phyloP scores from a whole-genome alignment of 441 rosid species.

The Biscutella laevigata region DNA sequence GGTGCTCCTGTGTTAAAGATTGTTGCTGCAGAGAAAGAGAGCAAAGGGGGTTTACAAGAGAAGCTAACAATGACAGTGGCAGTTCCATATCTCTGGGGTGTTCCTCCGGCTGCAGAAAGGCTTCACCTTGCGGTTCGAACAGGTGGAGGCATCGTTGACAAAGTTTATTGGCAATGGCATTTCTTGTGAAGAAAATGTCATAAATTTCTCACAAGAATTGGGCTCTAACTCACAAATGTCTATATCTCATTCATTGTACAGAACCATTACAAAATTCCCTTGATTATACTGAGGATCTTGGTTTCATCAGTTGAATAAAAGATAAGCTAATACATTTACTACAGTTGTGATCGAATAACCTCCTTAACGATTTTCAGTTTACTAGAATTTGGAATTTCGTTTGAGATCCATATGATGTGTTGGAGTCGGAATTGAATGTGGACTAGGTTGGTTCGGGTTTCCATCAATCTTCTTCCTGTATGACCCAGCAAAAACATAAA shows the following conservation, averaged over 20 bases:
- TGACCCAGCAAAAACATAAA: no score
- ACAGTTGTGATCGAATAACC: no score
- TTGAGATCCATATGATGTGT: no score
- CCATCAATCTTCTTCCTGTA: no score
- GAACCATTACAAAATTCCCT: slow-evolving; percentile 12
- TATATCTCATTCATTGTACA: slow-evolving; percentile 27
- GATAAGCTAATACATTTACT: no score
- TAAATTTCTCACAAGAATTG: neutral
- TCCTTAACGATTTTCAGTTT: no score
- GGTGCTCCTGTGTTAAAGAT: slow-evolving; percentile 29
- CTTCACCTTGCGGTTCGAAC: slow-evolving; percentile 82
- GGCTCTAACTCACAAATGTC: slow-evolving; percentile 23
- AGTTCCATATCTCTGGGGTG: slow-evolving; percentile 89
- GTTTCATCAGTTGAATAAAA: neutral
- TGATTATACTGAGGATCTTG: neutral
- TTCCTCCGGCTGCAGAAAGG: slow-evolving; percentile 87
- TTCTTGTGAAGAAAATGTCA: slow-evolving; percentile 55
- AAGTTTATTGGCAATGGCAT: slow-evolving; percentile 85
- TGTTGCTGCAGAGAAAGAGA: slow-evolving; percentile 68
- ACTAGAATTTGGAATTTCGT: no score
- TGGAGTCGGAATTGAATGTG: no score
- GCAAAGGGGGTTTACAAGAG: slow-evolving; percentile 72
- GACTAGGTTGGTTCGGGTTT: no score
- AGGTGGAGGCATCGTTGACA: slow-evolving; percentile 90
- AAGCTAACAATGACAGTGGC: slow-evolving; percentile 84